These are phyloP conservation scores for Stachybotrys echinatus DNA, from an alignment of 2,329 filamentous ascomycete species.

Conservation along the genomic window DNA sequence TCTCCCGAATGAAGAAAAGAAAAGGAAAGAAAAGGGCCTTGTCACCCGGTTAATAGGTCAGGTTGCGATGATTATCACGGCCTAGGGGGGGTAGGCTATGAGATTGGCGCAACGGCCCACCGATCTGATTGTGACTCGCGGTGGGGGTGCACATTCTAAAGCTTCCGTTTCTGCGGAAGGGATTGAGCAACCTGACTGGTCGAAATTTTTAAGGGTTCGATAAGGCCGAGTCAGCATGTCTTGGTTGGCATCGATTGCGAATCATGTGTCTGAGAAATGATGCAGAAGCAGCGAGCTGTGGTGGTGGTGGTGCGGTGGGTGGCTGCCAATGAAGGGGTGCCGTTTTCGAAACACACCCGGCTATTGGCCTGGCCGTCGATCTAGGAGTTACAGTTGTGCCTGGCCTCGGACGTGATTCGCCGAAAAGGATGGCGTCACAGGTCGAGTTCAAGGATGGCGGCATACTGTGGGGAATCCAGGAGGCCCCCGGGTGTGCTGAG, in stretches of 20 bases:
- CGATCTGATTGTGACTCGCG: too few relatives aligned
- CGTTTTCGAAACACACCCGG: neutral
- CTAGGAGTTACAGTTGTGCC: neutral
- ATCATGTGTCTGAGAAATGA: neutral
- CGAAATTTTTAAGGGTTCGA: neutral
- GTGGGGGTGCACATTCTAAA: neutral
- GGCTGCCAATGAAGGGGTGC: neutral
- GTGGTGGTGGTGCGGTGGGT: neutral
- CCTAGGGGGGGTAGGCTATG: too few relatives aligned
- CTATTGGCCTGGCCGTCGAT: neutral
- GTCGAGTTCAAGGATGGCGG: neutral
- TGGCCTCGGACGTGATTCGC: neutral
- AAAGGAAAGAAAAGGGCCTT: too few relatives aligned
- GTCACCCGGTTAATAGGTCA: too few relatives aligned
- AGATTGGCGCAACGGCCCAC: too few relatives aligned
- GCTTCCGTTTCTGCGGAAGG: neutral
- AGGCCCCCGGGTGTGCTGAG: conserved; percentile 19
- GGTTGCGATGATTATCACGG: too few relatives aligned
- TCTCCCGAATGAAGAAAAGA: neutral
- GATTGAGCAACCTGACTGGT: neutral
- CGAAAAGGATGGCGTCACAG: neutral
- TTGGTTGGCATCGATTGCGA: neutral
- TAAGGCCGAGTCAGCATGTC: neutral
- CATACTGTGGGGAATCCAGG: conserved; percentile 11
- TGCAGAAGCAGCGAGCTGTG: neutral